Evolutionary conservation across 2,329 filamentous ascomycete genomes (phyloP), one percentile per base, ranked within the genome.

Genomic region (Metarhizium anisopliae): DNA sequence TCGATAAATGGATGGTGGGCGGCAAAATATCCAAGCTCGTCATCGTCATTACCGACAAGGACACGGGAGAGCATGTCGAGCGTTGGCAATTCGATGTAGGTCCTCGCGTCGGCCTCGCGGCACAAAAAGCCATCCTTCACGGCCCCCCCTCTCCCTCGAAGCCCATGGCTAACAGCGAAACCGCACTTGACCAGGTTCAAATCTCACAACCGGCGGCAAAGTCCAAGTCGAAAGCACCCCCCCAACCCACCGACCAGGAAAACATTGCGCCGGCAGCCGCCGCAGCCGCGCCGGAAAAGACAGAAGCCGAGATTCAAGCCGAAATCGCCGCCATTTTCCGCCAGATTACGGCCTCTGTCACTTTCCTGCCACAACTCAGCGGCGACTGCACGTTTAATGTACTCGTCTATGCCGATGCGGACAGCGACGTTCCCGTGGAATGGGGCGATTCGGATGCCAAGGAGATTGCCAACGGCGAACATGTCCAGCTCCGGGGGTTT

Each of bases 361-460:
- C 94, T 0, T 99, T 99, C 70, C 77, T 99, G 13, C 94, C 94
- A 0, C 92, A 97, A 75, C 82, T 99, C 6, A 67, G 58, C 59
- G 92, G 92, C 45, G 89, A 96, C 70, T 99, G 93, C 78, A 97
- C 94, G 11, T 99, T 99, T 79, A 99, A 99, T 67, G 93, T 99
- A 51, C 81, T 99, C 45, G 94, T 99, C 3, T 99, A 99, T 69
- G 94, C 94, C 53, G 93, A 99, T 69, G 92, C 92, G 18, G 92
- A 97, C 72, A 94, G 89, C 57, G 93, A 97, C 51, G 94, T 99
- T 14, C 94, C 94, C 4, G 86, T 99, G 57, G 94, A 99, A 71
- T 99, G 94, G 94, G 94, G 94, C 50, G 94, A 99, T 74, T 96
- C 90, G 63, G 94, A 97, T 71, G 92, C 93, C 55, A 96, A 96